Percentiles rank a stretch among this genome's conserved stretches.
phyloP scores from a whole-genome alignment of 2,329 filamentous ascomycete species.

The Exophiala oligosperma region DNA sequence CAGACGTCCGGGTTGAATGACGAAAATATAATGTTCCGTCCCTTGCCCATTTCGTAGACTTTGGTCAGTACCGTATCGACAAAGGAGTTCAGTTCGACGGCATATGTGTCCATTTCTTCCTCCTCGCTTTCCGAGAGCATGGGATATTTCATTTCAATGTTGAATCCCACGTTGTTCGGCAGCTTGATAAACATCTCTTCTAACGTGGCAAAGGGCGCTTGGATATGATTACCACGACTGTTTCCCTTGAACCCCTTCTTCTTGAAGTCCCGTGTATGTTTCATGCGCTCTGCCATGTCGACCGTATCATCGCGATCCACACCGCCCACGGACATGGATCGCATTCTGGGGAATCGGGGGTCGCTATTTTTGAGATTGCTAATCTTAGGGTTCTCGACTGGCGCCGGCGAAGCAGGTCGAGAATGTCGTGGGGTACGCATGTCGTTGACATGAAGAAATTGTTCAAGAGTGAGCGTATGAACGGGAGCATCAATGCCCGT shows the following conservation, averaged over 20 bases:
- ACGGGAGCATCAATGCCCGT: slow-evolving; percentile 96
- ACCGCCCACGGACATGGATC: slow-evolving; percentile 63
- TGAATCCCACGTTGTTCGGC: slow-evolving; percentile 83
- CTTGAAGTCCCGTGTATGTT: slow-evolving; percentile 94
- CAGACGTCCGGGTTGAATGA: slow-evolving; percentile 98
- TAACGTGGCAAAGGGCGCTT: slow-evolving; percentile 91
- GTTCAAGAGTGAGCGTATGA: slow-evolving; percentile 89
- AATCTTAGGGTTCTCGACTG: slow-evolving; percentile 19
- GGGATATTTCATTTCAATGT: slow-evolving; percentile 98
- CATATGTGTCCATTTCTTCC: slow-evolving; percentile 95
- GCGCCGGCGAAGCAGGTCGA: slow-evolving; percentile 47
- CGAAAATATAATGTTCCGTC: slow-evolving; percentile 93
- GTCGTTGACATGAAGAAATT: slow-evolving; percentile 86
- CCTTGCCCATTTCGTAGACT: slow-evolving; percentile 80
- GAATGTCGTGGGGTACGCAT: slow-evolving; percentile 48
- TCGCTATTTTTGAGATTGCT: slow-evolving; percentile 29
- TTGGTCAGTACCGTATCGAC: slow-evolving; percentile 88
- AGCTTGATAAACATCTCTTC: slow-evolving; percentile 89
- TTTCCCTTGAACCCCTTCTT: slow-evolving; percentile 95
- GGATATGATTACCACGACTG: slow-evolving; percentile 88
- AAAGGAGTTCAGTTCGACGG: slow-evolving; percentile 93
- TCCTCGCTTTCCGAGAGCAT: slow-evolving; percentile 96
- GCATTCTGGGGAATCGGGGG: slow-evolving; percentile 36
- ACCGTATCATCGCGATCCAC: slow-evolving; percentile 45
- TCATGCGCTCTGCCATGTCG: slow-evolving; percentile 82